A percentile compares a stretch with the other conserved stretches of the same genome.
These are phyloP conservation scores for Rhodamnia argentea DNA, from an alignment of 345 rosid species.

Conservation along the genomic window DNA sequence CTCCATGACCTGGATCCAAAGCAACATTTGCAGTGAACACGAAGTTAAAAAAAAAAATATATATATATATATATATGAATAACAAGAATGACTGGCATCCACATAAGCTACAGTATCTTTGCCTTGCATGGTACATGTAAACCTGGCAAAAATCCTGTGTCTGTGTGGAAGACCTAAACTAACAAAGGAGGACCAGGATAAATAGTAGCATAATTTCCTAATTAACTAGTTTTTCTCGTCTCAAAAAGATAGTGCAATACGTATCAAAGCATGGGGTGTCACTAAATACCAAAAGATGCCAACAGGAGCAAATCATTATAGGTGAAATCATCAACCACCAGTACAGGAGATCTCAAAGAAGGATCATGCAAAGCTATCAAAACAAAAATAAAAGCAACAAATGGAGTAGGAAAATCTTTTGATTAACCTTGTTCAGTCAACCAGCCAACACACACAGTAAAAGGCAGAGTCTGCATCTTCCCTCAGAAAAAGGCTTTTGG, in stretches of 20 bases:
- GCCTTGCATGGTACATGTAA: background rate
- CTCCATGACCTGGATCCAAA: conserved; percentile 5
- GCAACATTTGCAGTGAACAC: background rate
- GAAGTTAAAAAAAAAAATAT: background rate
- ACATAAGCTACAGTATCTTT: background rate
- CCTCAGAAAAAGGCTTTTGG: background rate
- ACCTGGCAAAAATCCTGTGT: background rate
- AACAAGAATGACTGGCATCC: background rate
- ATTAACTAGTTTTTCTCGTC: background rate
- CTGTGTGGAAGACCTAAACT: background rate
- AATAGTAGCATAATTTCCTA: background rate
- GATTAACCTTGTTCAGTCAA: background rate
- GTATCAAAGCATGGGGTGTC: background rate
- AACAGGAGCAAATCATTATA: background rate
- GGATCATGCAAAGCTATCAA: background rate
- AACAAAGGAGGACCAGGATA: background rate
- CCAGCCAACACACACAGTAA: background rate
- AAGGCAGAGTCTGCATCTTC: background rate
- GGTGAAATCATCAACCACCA: background rate
- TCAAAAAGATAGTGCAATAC: background rate
- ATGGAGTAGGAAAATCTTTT: background rate
- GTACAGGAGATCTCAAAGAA: background rate
- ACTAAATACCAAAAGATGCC: background rate
- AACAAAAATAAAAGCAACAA: background rate
- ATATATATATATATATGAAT: too few species aligned